A percentile compares a stretch with the other conserved stretches of the same genome.
These are phyloP conservation scores for Blastobotrys malaysiensis DNA, from an alignment of 1,139 yeast genomes.

Conservation along the genomic window DNA sequence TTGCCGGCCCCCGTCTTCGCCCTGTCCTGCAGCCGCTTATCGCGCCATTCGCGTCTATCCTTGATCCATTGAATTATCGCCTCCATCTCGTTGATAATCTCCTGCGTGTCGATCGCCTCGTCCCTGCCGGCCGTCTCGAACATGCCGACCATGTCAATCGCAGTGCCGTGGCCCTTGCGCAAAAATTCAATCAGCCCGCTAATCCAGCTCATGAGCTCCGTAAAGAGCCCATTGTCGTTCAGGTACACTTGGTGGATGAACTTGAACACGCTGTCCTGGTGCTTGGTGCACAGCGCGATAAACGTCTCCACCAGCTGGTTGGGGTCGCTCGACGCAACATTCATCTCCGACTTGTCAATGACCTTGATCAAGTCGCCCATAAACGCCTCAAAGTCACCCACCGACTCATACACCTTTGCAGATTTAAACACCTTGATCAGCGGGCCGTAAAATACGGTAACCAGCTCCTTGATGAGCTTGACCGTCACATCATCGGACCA, in stretches of 20 bases:
- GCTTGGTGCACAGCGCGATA: slow-evolving; percentile 58
- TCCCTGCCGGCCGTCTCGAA: slow-evolving; percentile 30
- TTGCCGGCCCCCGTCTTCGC: slow-evolving; percentile 2
- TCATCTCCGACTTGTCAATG: slow-evolving; percentile 46
- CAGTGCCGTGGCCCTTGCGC: slow-evolving; percentile 43
- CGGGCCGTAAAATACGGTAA: slow-evolving; percentile 80
- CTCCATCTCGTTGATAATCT: slow-evolving; percentile 42
- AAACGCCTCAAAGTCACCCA: slow-evolving; percentile 67
- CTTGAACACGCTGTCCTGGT: slow-evolving; percentile 62
- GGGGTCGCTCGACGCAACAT: slow-evolving; percentile 42
- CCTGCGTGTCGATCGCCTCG: slow-evolving; percentile 39
- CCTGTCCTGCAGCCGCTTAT: slow-evolving; percentile 13
- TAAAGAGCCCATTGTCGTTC: slow-evolving; percentile 71
- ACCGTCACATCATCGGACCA: slow-evolving; percentile 85
- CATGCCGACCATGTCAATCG: slow-evolving; percentile 34
- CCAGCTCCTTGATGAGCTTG: slow-evolving; percentile 59
- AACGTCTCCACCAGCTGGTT: slow-evolving; percentile 59
- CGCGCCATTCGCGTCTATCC: slow-evolving; percentile 38
- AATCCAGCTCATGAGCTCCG: slow-evolving; percentile 68
- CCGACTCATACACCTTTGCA: slow-evolving; percentile 71
- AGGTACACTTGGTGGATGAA: slow-evolving; percentile 73
- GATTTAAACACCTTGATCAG: slow-evolving; percentile 68
- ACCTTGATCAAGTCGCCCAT: slow-evolving; percentile 62
- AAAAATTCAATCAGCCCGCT: slow-evolving; percentile 55
- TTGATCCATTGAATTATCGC: slow-evolving; percentile 42